Evolutionary conservation across 179 eudicot genomes (phyloP), one percentile per base, ranked within the genome.

Genomic region (Beta corolliflora): DNA sequence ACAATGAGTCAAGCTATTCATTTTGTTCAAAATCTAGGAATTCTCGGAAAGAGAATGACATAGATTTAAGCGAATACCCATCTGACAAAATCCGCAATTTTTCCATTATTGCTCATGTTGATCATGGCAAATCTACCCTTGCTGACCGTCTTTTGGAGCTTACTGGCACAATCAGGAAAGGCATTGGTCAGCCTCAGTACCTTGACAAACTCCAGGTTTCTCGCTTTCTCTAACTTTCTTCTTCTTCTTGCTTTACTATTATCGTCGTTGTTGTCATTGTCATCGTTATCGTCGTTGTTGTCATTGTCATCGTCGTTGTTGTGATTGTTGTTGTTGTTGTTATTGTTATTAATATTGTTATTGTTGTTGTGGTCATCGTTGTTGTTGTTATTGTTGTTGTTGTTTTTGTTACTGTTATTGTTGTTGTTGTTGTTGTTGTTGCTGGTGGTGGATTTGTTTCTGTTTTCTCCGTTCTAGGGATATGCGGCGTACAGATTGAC

Each of bases 71-170:
- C 71, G 87, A 91, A 72, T 95, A 83, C 84, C 94, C 97, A 8
- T 72, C 92, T n/a, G 98, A 95, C 10, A 92, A 74, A 73, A 92
- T 95, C 54, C 88, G 97, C 0, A 95, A 95, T 60, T 95, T 95
- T 29, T 95, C 99, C 16, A 95, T 95, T 61, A 94, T 95, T 75
- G 98, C 99, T 10, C 98, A 95, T 81, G 95, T 95, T 31, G 99
- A 95, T 82, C 99, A 95, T 75, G 99, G 98, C 2, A 95, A 95
- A 77, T 94, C 99, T 1, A 95, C 99, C 2, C 89, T 95, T 25
- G 99, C 99, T 81, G 98, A 95, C 79, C 87, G 99, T 46, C 88
- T 95, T 75, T 83, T 95, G 85, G 99, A 95, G 88, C 94, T 93
- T 78, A 95, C 98, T 36, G 94, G 93, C 54, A 95, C 99, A 59